A percentile compares a stretch with the other conserved stretches of the same genome.
These are phyloP conservation scores for Ambrosia hybrid DNA, from an alignment of 140 eudicot genomes.

Conservation along the genomic window DNA sequence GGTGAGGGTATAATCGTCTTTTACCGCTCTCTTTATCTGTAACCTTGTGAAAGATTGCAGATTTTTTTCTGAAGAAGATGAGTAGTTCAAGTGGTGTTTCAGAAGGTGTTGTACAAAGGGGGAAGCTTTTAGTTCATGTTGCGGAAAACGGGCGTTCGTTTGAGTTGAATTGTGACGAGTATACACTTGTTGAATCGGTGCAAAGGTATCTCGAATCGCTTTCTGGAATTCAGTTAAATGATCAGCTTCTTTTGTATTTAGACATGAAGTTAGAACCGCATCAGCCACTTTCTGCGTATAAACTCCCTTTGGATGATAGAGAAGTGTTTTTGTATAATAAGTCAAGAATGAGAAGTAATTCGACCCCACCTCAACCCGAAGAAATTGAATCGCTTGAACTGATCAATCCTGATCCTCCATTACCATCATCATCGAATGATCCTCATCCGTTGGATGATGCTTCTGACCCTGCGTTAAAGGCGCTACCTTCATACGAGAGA, in stretches of 20 bases:
- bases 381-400: constrained; percentile 44
- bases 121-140: constrained; percentile 66
- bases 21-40: constrained; percentile 15
- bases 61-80: constrained; percentile 42
- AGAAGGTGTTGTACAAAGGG: constrained; percentile 52
- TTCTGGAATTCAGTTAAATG: constrained; percentile 56
- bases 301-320: constrained; percentile 66
- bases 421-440: constrained; percentile 48
- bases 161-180: constrained; percentile 67
- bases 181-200: constrained; percentile 64
- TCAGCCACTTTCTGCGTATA: constrained; percentile 58
- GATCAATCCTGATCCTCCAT: constrained; percentile 43
- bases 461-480: constrained; percentile 81
- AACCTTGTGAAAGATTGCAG: constrained; percentile 13
- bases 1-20: constrained; percentile 20
- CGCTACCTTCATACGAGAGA: constrained; percentile 75
- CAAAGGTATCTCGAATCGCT: constrained; percentile 60
- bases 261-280: constrained; percentile 74
- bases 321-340: constrained; percentile 75
- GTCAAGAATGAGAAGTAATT: constrained; percentile 64
- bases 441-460: constrained; percentile 80
- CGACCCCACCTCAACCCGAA: constrained; percentile 57
- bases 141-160: constrained; percentile 88
- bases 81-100: constrained; percentile 43
- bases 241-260: constrained; percentile 75